phyloP scores from a whole-genome alignment of 192 early-diverging fungal species.

The Podila verticillata region DNA sequence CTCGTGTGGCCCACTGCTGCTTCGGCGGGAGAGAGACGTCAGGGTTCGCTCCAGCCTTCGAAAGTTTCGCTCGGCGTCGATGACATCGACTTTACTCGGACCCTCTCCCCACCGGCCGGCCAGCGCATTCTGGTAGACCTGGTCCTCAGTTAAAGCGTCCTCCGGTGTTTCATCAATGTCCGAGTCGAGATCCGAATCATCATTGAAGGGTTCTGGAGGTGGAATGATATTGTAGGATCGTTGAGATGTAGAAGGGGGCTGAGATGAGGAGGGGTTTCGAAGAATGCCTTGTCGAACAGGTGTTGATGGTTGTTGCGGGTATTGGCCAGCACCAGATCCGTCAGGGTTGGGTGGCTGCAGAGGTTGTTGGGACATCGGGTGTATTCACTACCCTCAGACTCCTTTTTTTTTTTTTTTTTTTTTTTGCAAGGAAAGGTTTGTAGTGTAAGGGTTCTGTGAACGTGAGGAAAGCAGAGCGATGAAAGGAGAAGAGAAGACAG shows the following conservation, averaged over 20 bases:
- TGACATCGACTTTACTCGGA: constrained; percentile 40
- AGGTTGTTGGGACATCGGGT: not conserved
- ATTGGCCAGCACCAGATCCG: not conserved
- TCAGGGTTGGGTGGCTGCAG: not conserved
- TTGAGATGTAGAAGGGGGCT: not conserved
- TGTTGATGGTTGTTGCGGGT: not conserved
- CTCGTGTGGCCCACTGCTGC: constrained; percentile 2
- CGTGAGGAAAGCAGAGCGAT: too few species aligned
- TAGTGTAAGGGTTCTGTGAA: too few species aligned
- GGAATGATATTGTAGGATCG: constrained; percentile 25
- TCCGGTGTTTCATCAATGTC: not conserved
- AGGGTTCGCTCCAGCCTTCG: constrained; percentile 31
- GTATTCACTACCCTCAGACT: not conserved
- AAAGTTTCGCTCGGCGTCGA: constrained; percentile 39
- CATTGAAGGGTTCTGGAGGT: constrained; percentile 16
- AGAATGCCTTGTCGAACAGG: constrained; percentile 21
- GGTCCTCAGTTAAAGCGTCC: constrained; percentile 12
- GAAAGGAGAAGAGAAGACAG: too few species aligned
- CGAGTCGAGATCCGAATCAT: constrained; percentile 11
- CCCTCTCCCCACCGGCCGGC: constrained; percentile 47
- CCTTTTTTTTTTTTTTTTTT: too few species aligned
- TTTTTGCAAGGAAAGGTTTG: too few species aligned
- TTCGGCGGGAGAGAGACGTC: constrained; percentile 17
- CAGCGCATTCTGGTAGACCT: constrained; percentile 26
- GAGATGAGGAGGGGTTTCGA: constrained; percentile 2